Base-by-base conservation (phyloP, 768 basidiomycete genomes). In the Collybia sordida region DNA sequence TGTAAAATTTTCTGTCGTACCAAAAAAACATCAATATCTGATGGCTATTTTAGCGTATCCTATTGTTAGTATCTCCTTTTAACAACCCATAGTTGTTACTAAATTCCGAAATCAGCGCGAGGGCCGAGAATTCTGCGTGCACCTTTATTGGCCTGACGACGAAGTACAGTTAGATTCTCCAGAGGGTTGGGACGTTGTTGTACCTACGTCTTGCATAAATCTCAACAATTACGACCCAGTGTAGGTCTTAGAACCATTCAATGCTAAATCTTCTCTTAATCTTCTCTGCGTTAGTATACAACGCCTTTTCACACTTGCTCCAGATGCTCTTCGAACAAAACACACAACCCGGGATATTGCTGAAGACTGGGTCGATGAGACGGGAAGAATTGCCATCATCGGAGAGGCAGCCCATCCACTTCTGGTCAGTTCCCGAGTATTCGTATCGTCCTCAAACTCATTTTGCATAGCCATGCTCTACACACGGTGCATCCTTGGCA, bases 321-420 rank as follows among this genome's bases (percentile, higher is more conserved):
- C 70, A 1, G 49, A 65, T 22, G 70, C 71, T 18, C 52, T 71
- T 18, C 68, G 66, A 18, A 70, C 72, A 7, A 73, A 72, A 49
- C 66, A 68, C 27, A 59, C 74, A 52, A 49, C 52, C 19, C 58
- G 65, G 3, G 57, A 63, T 9, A 69, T 66, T 15, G 54, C 72
- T 11, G 74, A 80, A 36, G 74, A 76, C 34, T 82, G 81, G 82
- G 72, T 79, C 1, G 73, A 83, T 58, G 57, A 66, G 6, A 66
- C 66, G 15, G 77, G 79, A 1, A 64, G 69, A 18, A 65, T 77
- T 28, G 57, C 79, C 9, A 60, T 83, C 15, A 65, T 82, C 21
- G 83, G 82, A 37, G 80, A 83, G 38, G 80, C 80, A 0, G 80
- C 79, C 1, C 82, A 84, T 56, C 76, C 80, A 9, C 65, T 79